Percentiles rank a stretch among this genome's conserved stretches.
phyloP scores from a whole-genome alignment of 2,329 filamentous ascomycete genomes.

The Beauveria caledonica region DNA sequence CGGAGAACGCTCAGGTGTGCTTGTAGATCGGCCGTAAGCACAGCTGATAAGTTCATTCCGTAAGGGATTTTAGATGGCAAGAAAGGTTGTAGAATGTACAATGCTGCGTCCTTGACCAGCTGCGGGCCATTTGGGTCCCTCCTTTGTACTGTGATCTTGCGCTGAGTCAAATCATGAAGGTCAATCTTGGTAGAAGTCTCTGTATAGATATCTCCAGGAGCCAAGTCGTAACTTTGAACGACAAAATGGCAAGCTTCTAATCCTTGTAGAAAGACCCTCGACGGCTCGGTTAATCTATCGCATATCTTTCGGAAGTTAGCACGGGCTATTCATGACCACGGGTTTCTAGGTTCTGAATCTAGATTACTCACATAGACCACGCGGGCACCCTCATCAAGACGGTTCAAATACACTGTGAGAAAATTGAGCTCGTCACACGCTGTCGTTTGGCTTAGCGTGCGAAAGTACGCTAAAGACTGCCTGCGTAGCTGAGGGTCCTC shows the following conservation, averaged over 20 bases:
- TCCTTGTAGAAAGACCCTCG: not conserved
- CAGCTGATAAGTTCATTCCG: no score
- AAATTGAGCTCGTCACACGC: not conserved
- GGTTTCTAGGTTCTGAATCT: not conserved
- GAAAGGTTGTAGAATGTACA: slow-evolving; percentile 11
- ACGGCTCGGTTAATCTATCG: not conserved
- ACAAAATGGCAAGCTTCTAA: not conserved
- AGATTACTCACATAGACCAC: no score
- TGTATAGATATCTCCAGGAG: not conserved
- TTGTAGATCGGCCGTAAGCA: no score
- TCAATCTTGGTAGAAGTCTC: not conserved
- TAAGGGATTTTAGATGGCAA: no score
- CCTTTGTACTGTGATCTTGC: not conserved
- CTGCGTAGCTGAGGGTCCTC: not conserved
- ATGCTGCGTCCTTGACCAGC: not conserved
- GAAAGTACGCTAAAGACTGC: slow-evolving; percentile 8
- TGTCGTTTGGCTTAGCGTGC: not conserved
- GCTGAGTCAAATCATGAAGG: not conserved
- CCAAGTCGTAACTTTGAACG: not conserved
- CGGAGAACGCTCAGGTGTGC: no score
- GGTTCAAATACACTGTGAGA: not conserved
- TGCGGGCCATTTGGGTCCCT: not conserved
- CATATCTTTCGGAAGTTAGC: slow-evolving; percentile 2
- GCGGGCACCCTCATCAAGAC: not conserved
- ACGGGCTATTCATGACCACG: not conserved